A percentile compares a stretch with the other conserved stretches of the same genome.
Evolutionary conservation across 495 filamentous ascomycete species (phyloP).

Genomic region (Pyronema domesticum): DNA sequence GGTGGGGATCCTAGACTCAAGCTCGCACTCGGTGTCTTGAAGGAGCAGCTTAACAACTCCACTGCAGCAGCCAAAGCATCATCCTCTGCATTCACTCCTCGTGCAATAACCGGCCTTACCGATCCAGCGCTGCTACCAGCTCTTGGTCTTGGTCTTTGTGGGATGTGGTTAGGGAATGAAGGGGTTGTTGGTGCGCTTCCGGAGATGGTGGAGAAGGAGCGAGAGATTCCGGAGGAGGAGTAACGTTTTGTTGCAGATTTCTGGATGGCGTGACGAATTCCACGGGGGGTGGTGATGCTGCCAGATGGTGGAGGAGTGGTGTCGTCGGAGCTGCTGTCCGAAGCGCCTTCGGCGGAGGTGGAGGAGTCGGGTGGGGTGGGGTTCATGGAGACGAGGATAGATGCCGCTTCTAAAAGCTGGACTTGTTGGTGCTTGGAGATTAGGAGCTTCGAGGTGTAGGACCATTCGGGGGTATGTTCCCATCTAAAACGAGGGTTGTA

Average conservation of each 20-base stretch:
- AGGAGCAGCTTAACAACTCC: conserved; percentile 74
- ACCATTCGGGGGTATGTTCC: conserved; percentile 98
- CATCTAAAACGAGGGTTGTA: conserved; percentile 40
- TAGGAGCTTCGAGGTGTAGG: conserved; percentile 87
- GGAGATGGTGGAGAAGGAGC: conserved; percentile 12
- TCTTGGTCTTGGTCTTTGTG: conserved; percentile 25
- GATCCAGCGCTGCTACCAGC: conserved; percentile 30
- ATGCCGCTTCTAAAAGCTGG: conserved; percentile 88
- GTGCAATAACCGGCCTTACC: conserved; percentile 14
- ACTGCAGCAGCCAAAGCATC: conserved; percentile 73
- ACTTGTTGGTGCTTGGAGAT: conserved; percentile 99
- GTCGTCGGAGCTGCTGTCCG: conserved; percentile 40
- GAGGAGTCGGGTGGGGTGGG: conserved; percentile 35
- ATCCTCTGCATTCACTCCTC: conserved; percentile 39
- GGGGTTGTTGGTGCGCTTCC: conserved; percentile 25
- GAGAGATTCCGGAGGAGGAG: conserved; percentile 21
- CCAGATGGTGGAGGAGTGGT: conserved; percentile 47
- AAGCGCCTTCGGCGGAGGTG: conserved; percentile 16
- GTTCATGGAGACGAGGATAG: conserved; percentile 89
- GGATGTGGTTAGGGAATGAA: conserved; percentile 16
- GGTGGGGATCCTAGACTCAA: conserved; percentile 36
- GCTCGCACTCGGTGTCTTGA: conserved; percentile 49
- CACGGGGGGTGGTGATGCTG: conserved; percentile 18
- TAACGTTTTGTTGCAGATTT: conserved; percentile 17
- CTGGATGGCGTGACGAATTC: conserved; percentile 19